Base-by-base conservation (phyloP, 2,329 filamentous ascomycete genomes). In the Diaporthe nobilis region DNA sequence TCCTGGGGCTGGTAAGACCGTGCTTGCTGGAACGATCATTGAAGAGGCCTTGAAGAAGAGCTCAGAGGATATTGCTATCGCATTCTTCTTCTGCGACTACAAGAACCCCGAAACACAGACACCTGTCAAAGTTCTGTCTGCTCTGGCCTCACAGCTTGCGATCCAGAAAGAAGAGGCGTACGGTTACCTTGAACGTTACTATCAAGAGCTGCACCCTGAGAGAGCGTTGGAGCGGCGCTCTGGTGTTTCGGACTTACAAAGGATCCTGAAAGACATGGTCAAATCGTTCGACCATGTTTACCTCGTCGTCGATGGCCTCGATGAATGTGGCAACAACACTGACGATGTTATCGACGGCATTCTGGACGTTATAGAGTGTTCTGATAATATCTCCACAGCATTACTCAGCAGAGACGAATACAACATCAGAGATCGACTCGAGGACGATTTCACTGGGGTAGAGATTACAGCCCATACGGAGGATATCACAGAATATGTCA, bases 81-180 rank as follows among this genome's bases (percentile, higher is more conserved):
- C 77, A 1, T 82, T 80, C 71, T 84, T 81, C 77, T 84, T 82
- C 63, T 84, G 82, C 72, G 81, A 83, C 72, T 83, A 82, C 74
- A 81, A 80, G 51, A 75, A 80, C 34, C 6, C 65, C 3, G 63
- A 73, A 17, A 79, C 78, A 1, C 78, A 78, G n/a, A 13, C 74
- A 0, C 44, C 79, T 22, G 68, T 60, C 1, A 81, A 80, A 37
- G 79, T 84, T 1, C 53, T 84, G 0, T 77, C 78, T 10, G 73
- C 81, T 9, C 74, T 85, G 10, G 78, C 79, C 4, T 79, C 76
- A 10, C 81, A 84, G 55, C 71, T 84, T 47, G 81, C 81, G 2
- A 68, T 76, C 17, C 82, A 84, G 75, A 80, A 80, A 3, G 73
- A 78, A n/a, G 75, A 77, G 25, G 78, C 79, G 15, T 82, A 77